Evolutionary conservation across 164 flowering plant species (phyloP), one percentile per base, ranked within the genome.

Genomic region (Kingdonia uniflora): DNA sequence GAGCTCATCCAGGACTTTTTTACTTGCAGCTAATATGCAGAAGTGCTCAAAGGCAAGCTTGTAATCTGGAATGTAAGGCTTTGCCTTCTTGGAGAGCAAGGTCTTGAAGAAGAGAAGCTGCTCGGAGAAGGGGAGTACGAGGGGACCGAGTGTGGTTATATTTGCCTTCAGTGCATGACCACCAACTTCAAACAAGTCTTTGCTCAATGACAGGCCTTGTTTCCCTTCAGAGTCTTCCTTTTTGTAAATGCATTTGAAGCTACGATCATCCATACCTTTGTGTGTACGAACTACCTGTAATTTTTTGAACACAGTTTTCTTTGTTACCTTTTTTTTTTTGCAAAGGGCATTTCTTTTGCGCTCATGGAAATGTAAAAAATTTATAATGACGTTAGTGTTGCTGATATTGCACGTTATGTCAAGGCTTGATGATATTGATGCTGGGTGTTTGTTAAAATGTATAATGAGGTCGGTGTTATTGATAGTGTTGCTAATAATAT

Each of bases 21-120:
- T 78, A 69, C 86, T 70, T 1, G 77, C 57, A 19, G 86, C 84
- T 53, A 68, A 25, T 37, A 84, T 64, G 72, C 85, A 84, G 4
- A 81, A 49, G 51, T 82, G 88, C 69, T 82, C 84, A 24, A 84
- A 84, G 0, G 81, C 80, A 14, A 64, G 75, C 71, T 81, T 79
- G 72, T 68, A 79, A 67, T 79, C 61, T 0, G 87, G 79, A 3
- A 77, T 79, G 66, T 73, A 73, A 14, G 79, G 82, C 52, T 71
- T 79, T 17, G 55, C 42, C 11, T 70, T 78, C n/a, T n/a, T n/a
- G n/a, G n/a, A n/a, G n/a, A n/a, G n/a, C n/a, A n/a, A n/a, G n/a
- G n/a, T n/a, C n/a, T n/a, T n/a, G n/a, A n/a, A n/a, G n/a, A n/a
- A n/a, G n/a, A n/a, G n/a, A n/a, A n/a, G n/a, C n/a, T n/a, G n/a